Evolutionary conservation across 371 early-diverging fungal genomes (phyloP), one percentile per base, ranked within the genome.

Genomic region (Rhizomucor pusillus): DNA sequence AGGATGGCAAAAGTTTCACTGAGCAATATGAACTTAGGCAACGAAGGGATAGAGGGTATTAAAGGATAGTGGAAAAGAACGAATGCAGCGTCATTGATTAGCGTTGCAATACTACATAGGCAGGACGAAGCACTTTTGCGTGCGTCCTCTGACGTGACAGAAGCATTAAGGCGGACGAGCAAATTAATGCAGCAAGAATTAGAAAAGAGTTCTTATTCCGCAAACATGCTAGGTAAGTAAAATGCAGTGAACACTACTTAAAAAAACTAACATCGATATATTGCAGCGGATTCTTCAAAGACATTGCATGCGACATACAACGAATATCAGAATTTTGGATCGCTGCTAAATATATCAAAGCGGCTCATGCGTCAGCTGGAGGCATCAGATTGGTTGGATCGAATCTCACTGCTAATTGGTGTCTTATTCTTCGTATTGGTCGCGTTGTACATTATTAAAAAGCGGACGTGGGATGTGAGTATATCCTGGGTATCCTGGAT

Each of bases 121-220:
- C 63, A 73, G 10, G 76, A 80, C 41, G 73, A 80, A 12, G 59
- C 71, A 1, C 25, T 80, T 16, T 51, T 80, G 37, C 66, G 72
- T 25, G 76, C 86, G 16, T 74, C 82, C 23, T 62, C 69, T 1
- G 81, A 86, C 52, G 79, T 87, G 5, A 89, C 89, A 2, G 80
- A 81, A 23, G 67, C 86, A 22, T 67, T 91, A 4, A 69, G 76
- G 50, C 80, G 88, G 53, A 89, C 90, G 0, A 77, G 82, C 14
- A 79, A 81, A 34, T 66, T 90, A 35, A 86, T 91, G 88, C 77
- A 83, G 10, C 81, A 81, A 60, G 92, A 91, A 55, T 67, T 91
- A 5, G 89, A 87, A 62, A 81, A 81, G 29, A 88, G 88, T 45
- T 61, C 81, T 1, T 79, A 82, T 46, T 81, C 84, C 1, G 78